Conservation (phyloP, 202 grass and related monocot species). For the Dendrocalamus latiflorus region DNA sequence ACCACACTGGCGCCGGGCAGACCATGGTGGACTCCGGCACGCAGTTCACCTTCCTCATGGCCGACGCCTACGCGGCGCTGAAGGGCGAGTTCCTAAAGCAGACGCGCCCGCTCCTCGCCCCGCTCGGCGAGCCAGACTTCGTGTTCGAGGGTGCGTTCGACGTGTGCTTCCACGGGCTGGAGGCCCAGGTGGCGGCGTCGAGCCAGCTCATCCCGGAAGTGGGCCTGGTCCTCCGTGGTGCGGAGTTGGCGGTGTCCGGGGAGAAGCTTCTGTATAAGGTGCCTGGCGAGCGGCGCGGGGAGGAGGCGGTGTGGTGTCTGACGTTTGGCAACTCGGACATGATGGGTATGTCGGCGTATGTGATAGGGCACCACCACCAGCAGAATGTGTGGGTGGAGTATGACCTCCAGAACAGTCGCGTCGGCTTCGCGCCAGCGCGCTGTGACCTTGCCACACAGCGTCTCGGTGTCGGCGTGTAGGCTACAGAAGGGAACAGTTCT, state of each 20-base stretch:
- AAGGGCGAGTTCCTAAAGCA: slow-evolving; percentile 55
- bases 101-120: slow-evolving; percentile 33
- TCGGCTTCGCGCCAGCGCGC: slow-evolving; percentile 59
- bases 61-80: slow-evolving; percentile 59
- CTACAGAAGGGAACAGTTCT: not conserved
- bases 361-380: slow-evolving; percentile 95
- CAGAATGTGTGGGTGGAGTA: slow-evolving; percentile 88
- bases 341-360: slow-evolving; percentile 61
- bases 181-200: not conserved
- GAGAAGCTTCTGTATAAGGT: slow-evolving; percentile 67
- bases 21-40: slow-evolving; percentile 85
- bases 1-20: slow-evolving; percentile 86
- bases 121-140: slow-evolving; percentile 53
- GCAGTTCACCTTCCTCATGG: slow-evolving; percentile 83
- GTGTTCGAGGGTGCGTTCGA: slow-evolving; percentile 86
- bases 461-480: slow-evolving; percentile 11
- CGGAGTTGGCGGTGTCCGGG: slow-evolving; percentile 47
- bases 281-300: slow-evolving; percentile 41
- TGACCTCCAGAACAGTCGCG: slow-evolving; percentile 64
- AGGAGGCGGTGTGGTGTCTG: slow-evolving; percentile 72
- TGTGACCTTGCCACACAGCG: slow-evolving; percentile 50
- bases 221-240: slow-evolving; percentile 50
- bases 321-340: slow-evolving; percentile 81
- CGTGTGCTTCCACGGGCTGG: slow-evolving; percentile 58
- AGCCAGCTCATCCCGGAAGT: slow-evolving; percentile 37